A percentile compares a stretch with the other conserved stretches of the same genome.
These are phyloP conservation scores for Apostasia ramifera DNA, from an alignment of 106 monocot genomes.

Conservation along the genomic window DNA sequence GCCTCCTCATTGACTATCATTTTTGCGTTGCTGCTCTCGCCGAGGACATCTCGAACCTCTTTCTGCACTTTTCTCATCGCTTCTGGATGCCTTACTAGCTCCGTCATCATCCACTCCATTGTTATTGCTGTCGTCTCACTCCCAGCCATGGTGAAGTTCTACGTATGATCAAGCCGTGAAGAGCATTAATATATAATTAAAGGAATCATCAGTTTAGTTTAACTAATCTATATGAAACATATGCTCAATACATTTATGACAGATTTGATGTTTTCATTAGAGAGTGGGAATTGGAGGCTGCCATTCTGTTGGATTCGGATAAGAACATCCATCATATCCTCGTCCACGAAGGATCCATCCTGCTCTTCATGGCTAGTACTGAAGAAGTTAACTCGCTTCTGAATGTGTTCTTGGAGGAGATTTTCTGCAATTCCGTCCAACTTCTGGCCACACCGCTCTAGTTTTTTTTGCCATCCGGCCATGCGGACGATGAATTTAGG, in stretches of 20 bases:
- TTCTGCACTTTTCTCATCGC: conserved; percentile 11
- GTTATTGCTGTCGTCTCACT: neutral
- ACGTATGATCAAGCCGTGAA: neutral
- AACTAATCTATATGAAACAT: neutral
- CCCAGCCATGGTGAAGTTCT: conserved; percentile 11
- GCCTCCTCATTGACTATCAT: neutral
- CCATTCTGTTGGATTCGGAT: neutral
- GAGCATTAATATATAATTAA: no score
- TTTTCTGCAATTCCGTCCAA: neutral
- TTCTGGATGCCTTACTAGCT: conserved; percentile 4
- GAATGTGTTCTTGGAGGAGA: neutral
- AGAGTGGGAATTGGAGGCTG: neutral
- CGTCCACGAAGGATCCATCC: neutral
- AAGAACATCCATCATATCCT: conserved; percentile 4
- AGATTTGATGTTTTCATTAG: neutral
- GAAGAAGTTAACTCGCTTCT: neutral
- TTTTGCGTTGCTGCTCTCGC: neutral
- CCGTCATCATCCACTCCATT: conserved; percentile 12
- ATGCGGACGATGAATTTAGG: neutral
- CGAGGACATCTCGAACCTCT: neutral
- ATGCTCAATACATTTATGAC: neutral
- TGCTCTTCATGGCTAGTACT: neutral
- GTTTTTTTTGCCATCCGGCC: conserved; percentile 3
- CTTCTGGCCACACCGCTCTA: neutral
- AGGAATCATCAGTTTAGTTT: no score